Percentiles rank a stretch among this genome's conserved stretches.
phyloP scores from a whole-genome alignment of 2,329 filamentous ascomycete genomes.

The Davidsoniella australis region DNA sequence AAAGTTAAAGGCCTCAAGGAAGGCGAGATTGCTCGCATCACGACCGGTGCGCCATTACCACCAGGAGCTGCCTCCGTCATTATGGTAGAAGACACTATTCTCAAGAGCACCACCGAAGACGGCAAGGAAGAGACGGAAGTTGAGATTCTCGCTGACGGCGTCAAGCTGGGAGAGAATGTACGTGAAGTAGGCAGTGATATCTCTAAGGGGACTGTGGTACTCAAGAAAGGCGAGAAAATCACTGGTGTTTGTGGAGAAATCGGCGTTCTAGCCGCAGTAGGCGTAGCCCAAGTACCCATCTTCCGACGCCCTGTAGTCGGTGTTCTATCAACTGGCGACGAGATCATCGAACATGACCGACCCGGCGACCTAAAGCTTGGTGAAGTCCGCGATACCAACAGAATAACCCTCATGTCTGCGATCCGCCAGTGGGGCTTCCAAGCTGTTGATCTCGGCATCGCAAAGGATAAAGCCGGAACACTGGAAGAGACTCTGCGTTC shows the following conservation, averaged over 20 bases:
- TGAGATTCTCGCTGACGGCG: slow-evolving; percentile 63
- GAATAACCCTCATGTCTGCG: slow-evolving; percentile 70
- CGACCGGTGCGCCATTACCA: slow-evolving; percentile 82
- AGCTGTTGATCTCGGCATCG: slow-evolving; percentile 74
- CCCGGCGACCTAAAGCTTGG: slow-evolving; percentile 49
- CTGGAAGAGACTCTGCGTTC: slow-evolving; percentile 64
- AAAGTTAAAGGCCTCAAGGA: slow-evolving; percentile 43
- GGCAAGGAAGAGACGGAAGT: slow-evolving; percentile 73
- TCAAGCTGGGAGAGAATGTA: slow-evolving; percentile 70
- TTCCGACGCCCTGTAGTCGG: slow-evolving; percentile 67
- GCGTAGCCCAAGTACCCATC: slow-evolving; percentile 50
- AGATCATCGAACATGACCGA: slow-evolving; percentile 62
- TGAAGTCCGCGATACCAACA: slow-evolving; percentile 86
- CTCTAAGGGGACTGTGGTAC: slow-evolving; percentile 46
- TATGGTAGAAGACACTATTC: slow-evolving; percentile 76
- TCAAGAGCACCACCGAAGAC: slow-evolving; percentile 61
- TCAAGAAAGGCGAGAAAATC: slow-evolving; percentile 65
- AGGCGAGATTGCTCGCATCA: slow-evolving; percentile 76
- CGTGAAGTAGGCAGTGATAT: slow-evolving; percentile 86
- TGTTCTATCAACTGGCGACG: slow-evolving; percentile 84
- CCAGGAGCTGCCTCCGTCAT: slow-evolving; percentile 79
- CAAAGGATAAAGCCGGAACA: slow-evolving; percentile 51
- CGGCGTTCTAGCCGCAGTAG: slow-evolving; percentile 73
- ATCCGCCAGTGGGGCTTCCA: slow-evolving; percentile 58
- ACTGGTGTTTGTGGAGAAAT: slow-evolving; percentile 81